phyloP scores from a whole-genome alignment of 768 basidiomycete genomes.

The Hydnum rufescens region DNA sequence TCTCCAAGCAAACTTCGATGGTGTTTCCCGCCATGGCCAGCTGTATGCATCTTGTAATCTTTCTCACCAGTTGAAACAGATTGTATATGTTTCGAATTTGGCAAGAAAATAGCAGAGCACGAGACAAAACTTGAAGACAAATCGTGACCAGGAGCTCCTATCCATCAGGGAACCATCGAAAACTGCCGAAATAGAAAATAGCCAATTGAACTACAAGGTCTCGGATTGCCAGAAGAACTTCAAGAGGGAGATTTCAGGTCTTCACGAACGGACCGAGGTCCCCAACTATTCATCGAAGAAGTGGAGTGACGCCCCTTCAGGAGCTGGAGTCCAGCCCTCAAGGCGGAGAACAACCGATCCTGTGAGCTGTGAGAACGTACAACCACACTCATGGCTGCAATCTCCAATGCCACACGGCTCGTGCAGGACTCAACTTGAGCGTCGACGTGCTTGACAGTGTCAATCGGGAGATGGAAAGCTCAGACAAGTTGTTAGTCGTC shows the following conservation, averaged over 20 bases:
- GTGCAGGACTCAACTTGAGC: slow-evolving; percentile 44
- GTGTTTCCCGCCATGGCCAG: slow-evolving; percentile 33
- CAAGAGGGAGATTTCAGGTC: slow-evolving; percentile 31
- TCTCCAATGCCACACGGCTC: slow-evolving; percentile 31
- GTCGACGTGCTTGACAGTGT: slow-evolving; percentile 35
- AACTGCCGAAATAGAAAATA: slow-evolving; percentile 38
- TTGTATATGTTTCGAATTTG: not conserved
- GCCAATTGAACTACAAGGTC: slow-evolving; percentile 7
- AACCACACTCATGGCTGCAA: slow-evolving; percentile 29
- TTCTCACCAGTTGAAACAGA: not conserved
- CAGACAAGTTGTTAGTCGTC: not conserved
- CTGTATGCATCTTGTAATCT: slow-evolving; percentile 31
- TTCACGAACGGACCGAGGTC: not conserved
- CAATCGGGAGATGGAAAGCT: not conserved
- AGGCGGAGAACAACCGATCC: slow-evolving; percentile 44
- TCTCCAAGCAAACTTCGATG: slow-evolving; percentile 58
- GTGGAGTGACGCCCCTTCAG: slow-evolving; percentile 21
- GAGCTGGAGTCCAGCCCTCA: slow-evolving; percentile 40
- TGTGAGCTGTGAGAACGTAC: slow-evolving; percentile 33
- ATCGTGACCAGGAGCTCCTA: slow-evolving; percentile 44
- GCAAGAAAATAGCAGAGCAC: slow-evolving; percentile 44
- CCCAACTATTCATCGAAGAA: not conserved
- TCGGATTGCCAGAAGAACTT: slow-evolving; percentile 39
- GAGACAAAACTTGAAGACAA: slow-evolving; percentile 36
- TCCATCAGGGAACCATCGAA: slow-evolving; percentile 33